Base-by-base conservation (phyloP, 768 basidiomycete genomes). In the Pleurotus tuoliensis region DNA sequence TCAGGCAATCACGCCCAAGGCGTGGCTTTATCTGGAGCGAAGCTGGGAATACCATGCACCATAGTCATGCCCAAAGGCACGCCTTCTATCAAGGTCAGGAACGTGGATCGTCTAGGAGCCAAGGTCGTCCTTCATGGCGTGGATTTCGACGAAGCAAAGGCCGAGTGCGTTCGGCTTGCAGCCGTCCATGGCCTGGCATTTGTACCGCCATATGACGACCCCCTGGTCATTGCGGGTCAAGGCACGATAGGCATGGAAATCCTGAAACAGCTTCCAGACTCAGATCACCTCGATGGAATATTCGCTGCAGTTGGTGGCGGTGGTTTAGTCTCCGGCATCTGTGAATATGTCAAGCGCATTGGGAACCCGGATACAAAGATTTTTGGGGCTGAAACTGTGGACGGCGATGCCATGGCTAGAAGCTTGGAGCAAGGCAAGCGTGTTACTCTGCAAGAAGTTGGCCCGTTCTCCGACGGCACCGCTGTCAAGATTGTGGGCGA, bases 1-100 rank as follows among this genome's bases (percentile, higher is more conserved):
- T 45, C 69, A 98, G 97, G 97, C 24, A 99, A 99, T 66, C 97
- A 99, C 70, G 97, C 97, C 0, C 97, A 99, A 71, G 97, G 97
- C 22, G 97, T 99, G 49, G 97, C 97, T 2, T 81, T 98, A 47
- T 94, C 97, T n/a, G 93, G 96, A 9, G 73, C 84, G 46, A 84
- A 86, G 56, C 83, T 99, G 25, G 82, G 81, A 34, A 90, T 98
- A 58, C 94, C 97, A 3, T 97, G 94, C 61, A 98, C 94, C n/a
- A 98, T 99, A 65, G 93, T 99, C 59, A 98, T 99, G 97, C 97
- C 97, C 1, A 76, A 87, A 41, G 92, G 86, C 12, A 98, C 97
- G 2, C 97, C 97, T 1, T 81, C 88, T 40, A 99, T 99, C 81
- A 99, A 99, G 75, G 92, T 95, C 67, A 80, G 86, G 58, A 98